Conservation (phyloP, 495 filamentous ascomycete species). For the Xylaria curta region DNA sequence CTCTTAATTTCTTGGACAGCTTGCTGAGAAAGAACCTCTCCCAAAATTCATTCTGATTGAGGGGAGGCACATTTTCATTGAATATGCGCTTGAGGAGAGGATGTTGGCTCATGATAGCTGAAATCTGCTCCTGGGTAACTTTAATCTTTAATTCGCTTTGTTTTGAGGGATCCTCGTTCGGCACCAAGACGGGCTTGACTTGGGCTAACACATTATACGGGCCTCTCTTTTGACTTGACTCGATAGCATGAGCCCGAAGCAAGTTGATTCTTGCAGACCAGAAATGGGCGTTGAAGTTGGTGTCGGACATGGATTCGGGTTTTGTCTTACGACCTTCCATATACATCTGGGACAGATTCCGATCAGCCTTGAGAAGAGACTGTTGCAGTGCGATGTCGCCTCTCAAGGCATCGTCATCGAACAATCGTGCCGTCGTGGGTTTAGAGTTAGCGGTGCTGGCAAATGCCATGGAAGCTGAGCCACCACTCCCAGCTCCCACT, state of each 20-base stretch:
- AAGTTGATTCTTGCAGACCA: constrained; percentile 87
- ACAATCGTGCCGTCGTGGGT: constrained; percentile 62
- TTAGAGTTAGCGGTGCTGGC: constrained; percentile 55
- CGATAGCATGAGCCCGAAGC: constrained; percentile 87
- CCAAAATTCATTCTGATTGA: constrained; percentile 86
- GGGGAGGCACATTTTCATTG: constrained; percentile 88
- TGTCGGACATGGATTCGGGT: constrained; percentile 76
- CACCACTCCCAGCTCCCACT: constrained; percentile 51
- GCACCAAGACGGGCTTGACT: constrained; percentile 81
- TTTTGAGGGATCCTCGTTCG: constrained; percentile 47
- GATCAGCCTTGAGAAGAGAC: constrained; percentile 79
- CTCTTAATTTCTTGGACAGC: constrained; percentile 88
- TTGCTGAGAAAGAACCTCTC: constrained; percentile 87
- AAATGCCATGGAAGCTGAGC: constrained; percentile 54
- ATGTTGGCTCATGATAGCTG: constrained; percentile 91
- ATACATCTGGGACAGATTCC: constrained; percentile 76
- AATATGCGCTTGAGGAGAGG: constrained; percentile 89
- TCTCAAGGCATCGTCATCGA: constrained; percentile 77
- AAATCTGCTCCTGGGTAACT: constrained; percentile 90
- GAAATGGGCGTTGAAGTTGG: constrained; percentile 85
- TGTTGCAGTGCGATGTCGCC: constrained; percentile 80
- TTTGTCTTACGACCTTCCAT: constrained; percentile 78
- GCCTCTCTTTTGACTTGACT: constrained; percentile 81
- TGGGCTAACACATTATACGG: constrained; percentile 91
- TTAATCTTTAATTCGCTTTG: constrained; percentile 74